Evolutionary conservation across 2,329 filamentous ascomycete species (phyloP).

Genomic region (Xylaria arbuscula): DNA sequence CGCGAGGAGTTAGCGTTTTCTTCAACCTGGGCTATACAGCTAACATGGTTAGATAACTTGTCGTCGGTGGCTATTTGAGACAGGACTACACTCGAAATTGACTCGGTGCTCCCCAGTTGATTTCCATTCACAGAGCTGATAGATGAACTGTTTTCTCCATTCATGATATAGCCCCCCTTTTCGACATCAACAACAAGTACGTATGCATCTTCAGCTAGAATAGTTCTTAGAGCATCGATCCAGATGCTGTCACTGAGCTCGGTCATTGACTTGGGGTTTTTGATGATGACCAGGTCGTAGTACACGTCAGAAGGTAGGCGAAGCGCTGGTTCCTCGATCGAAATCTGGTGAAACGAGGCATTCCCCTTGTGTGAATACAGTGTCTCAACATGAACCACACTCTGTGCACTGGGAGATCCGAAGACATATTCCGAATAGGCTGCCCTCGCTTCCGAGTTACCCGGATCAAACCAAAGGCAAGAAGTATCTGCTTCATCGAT

Average conservation of each 20-base stretch:
- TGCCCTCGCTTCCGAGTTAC: neutral
- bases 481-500: slow-evolving; percentile 41
- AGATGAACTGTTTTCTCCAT: neutral
- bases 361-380: slow-evolving; percentile 13
- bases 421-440: slow-evolving; percentile 32
- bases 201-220: neutral
- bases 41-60: neutral
- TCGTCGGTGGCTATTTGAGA: neutral
- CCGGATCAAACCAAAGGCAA: slow-evolving; percentile 45
- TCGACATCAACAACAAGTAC: neutral
- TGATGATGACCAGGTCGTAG: slow-evolving; percentile 31
- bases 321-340: neutral
- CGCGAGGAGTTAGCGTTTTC: neutral
- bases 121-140: neutral
- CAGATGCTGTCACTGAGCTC: neutral
- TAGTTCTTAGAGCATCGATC: neutral
- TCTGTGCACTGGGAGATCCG: slow-evolving; percentile 15
- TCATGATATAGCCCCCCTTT: neutral
- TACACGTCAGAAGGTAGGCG: neutral
- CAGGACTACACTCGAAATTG: too few relatives aligned
- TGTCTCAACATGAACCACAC: slow-evolving; percentile 20
- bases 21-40: neutral
- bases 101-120: neutral
- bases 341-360: slow-evolving; percentile 22
- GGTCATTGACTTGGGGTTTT: neutral